Percentiles rank a stretch among this genome's conserved stretches.
These are phyloP conservation scores for Gossypium davidsonii DNA, from an alignment of 441 rosid genomes.

Conservation along the genomic window DNA sequence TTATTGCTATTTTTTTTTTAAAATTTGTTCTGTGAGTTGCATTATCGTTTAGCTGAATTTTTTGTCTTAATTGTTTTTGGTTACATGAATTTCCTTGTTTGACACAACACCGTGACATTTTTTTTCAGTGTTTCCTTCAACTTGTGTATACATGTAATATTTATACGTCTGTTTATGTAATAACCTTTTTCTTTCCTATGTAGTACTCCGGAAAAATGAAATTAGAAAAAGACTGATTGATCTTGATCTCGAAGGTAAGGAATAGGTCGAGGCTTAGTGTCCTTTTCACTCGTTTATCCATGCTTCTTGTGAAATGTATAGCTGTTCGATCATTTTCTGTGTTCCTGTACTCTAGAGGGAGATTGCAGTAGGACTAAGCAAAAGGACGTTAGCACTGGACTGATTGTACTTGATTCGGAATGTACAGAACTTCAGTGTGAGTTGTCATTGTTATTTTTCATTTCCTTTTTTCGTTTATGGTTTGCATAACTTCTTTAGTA, in stretches of 20 bases:
- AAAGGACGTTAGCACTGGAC: not conserved
- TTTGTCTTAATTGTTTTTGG: no score
- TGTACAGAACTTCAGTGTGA: not conserved
- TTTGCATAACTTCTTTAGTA: not conserved
- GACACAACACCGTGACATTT: no score
- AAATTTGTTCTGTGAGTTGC: no score
- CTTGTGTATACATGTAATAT: not conserved
- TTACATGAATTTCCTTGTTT: no score
- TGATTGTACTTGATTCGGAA: constrained; percentile 2
- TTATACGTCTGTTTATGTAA: not conserved
- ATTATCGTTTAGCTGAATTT: no score
- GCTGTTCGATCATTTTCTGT: not conserved
- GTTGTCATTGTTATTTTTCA: not conserved
- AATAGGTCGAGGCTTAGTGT: not conserved
- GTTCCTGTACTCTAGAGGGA: not conserved
- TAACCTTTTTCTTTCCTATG: not conserved
- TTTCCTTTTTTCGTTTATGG: not conserved
- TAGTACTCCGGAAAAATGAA: not conserved
- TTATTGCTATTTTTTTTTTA: not conserved
- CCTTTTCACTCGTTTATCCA: constrained; percentile 10
- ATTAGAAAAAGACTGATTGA: not conserved
- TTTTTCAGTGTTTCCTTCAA: no score
- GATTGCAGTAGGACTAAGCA: not conserved
- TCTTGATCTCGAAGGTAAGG: constrained; percentile 4
- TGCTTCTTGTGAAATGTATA: constrained; percentile 1